phyloP scores from a whole-genome alignment of 2,329 filamentous ascomycete genomes.

The Colletotrichum plurivorum region DNA sequence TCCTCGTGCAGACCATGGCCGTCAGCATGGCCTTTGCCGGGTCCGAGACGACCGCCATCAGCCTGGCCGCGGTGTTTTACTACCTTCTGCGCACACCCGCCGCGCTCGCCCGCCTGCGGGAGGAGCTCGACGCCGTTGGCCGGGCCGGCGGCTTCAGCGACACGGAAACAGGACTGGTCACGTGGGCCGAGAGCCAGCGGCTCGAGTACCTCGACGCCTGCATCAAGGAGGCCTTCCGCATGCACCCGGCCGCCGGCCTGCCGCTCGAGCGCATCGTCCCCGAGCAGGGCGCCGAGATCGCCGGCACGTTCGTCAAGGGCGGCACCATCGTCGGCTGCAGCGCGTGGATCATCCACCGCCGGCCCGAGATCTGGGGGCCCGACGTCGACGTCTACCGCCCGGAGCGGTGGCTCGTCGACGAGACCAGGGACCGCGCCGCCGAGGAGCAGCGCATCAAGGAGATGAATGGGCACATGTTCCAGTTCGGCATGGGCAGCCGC shows the following conservation, averaged over 20 bases:
- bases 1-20: conserved; percentile 78
- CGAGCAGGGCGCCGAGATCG: conserved; percentile 72
- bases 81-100: conserved; percentile 76
- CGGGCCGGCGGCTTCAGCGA: conserved; percentile 65
- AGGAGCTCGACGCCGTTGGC: conserved; percentile 74
- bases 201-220: conserved; percentile 84
- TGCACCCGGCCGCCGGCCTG: conserved; percentile 81
- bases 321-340: conserved; percentile 83
- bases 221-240: conserved; percentile 82
- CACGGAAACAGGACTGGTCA: conserved; percentile 72
- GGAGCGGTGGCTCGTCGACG: conserved; percentile 74
- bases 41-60: conserved; percentile 85
- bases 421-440: conserved; percentile 50
- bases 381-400: conserved; percentile 78
- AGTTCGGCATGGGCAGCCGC: conserved; percentile 79
- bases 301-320: conserved; percentile 73
- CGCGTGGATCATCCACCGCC: conserved; percentile 81
- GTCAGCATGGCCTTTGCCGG: conserved; percentile 82
- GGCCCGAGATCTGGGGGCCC: conserved; percentile 76
- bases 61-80: conserved; percentile 80
- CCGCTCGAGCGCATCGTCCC: conserved; percentile 83
- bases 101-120: conserved; percentile 67
- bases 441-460: conserved; percentile 71
- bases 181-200: conserved; percentile 77
- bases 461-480: conserved; percentile 80